Evolutionary conservation across 2,329 filamentous ascomycete species (phyloP).

Genomic region (Cryphonectria japonica): DNA sequence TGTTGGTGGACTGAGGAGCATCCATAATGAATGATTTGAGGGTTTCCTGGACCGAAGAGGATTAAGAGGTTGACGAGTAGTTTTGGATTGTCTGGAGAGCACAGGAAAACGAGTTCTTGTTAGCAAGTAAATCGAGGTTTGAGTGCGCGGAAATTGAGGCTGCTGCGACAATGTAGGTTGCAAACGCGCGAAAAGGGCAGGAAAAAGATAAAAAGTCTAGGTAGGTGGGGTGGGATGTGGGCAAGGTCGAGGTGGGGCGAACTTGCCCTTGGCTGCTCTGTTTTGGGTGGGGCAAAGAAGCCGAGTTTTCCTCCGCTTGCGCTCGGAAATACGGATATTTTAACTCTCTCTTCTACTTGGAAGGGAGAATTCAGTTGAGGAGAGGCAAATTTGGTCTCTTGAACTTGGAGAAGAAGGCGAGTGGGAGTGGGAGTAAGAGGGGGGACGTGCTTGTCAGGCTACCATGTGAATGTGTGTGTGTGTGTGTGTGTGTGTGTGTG

Average conservation of each 20-base stretch:
- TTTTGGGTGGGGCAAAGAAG: conserved; percentile 5
- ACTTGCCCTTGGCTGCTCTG: conserved; percentile 9
- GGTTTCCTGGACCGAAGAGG: not conserved
- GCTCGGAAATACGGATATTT: conserved; percentile 2
- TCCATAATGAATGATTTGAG: conserved; percentile 13
- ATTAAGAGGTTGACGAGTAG: not conserved
- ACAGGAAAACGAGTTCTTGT: conserved; percentile 1
- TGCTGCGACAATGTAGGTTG: conserved; percentile 5
- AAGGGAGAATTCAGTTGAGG: not conserved
- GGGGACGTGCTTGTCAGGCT: not conserved
- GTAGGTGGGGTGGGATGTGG: conserved; percentile 1
- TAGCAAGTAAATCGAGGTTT: not conserved
- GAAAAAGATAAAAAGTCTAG: conserved; percentile 16
- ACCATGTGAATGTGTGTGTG: not conserved
- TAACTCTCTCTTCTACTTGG: not conserved
- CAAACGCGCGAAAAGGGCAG: conserved; percentile 27
- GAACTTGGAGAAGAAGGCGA: not conserved
- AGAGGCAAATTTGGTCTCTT: not conserved
- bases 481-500: not conserved
- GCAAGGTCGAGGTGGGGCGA: conserved; percentile 18
- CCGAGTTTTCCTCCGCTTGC: conserved; percentile 20
- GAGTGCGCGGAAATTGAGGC: not conserved
- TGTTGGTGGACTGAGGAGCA: conserved; percentile 11
- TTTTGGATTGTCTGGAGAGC: not conserved
- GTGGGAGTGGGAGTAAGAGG: not conserved